A percentile compares a stretch with the other conserved stretches of the same genome.
Conservation (phyloP, 176 grass and related monocot species). For the Metroxylon sagu region DNA sequence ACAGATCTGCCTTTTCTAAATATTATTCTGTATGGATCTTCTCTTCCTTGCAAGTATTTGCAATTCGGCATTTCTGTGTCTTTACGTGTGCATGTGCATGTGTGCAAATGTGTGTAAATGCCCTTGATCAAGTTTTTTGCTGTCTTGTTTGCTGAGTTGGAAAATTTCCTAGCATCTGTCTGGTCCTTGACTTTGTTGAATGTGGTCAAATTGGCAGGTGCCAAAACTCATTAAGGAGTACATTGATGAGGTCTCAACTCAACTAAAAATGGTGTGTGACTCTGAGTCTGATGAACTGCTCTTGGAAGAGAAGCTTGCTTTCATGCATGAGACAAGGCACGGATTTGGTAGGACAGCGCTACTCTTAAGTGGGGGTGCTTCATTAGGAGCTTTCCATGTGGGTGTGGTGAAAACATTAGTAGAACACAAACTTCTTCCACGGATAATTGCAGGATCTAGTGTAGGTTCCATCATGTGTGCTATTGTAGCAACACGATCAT, state of each 20-base stretch:
- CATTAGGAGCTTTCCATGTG: slow-evolving; percentile 76
- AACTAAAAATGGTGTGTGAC: slow-evolving; percentile 82
- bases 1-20: too few relatives aligned
- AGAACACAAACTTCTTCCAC: slow-evolving; percentile 70
- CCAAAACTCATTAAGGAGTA: slow-evolving; percentile 93
- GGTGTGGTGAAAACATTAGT: slow-evolving; percentile 82
- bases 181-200: too few relatives aligned
- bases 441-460: slow-evolving; percentile 86
- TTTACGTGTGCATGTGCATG: too few relatives aligned
- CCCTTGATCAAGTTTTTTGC: too few relatives aligned
- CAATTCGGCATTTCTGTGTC: too few relatives aligned
- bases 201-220: slow-evolving; percentile 23
- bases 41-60: too few relatives aligned
- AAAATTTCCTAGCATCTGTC: too few relatives aligned
- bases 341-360: slow-evolving; percentile 86
- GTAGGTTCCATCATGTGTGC: slow-evolving; percentile 87
- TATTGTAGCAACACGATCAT: slow-evolving; percentile 69
- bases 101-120: too few relatives aligned
- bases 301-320: slow-evolving; percentile 81
- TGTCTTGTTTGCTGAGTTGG: too few relatives aligned
- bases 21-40: too few relatives aligned
- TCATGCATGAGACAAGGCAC: slow-evolving; percentile 94
- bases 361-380: slow-evolving; percentile 85
- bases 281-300: slow-evolving; percentile 79
- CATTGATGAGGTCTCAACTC: slow-evolving; percentile 89